Evolutionary conservation across 108 stramenopile genomes (phyloP).

Genomic region (Bacterosira constricta): DNA sequence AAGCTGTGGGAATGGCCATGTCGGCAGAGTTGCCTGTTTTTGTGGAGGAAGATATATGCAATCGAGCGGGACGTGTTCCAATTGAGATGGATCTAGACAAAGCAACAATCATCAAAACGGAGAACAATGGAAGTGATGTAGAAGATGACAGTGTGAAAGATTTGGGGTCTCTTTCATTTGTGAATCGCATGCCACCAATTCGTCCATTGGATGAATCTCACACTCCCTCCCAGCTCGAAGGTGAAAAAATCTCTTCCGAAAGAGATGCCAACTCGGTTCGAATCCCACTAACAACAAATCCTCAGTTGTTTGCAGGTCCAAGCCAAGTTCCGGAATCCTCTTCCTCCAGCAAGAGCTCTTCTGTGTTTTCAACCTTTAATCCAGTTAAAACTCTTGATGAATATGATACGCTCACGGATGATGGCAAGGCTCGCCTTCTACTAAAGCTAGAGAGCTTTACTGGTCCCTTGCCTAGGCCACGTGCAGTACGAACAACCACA

Average conservation of each 20-base stretch:
- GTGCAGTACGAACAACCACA: slow-evolving; percentile 56
- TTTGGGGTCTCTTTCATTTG: slow-evolving; percentile 15
- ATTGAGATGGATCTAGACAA: slow-evolving; percentile 34
- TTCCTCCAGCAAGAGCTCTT: slow-evolving; percentile 1
- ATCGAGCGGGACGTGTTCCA: slow-evolving; percentile 26
- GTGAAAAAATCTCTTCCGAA: slow-evolving; percentile 46
- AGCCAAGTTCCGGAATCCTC: slow-evolving; percentile 19
- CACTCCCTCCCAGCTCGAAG: slow-evolving; percentile 59
- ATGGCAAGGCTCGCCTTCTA: slow-evolving; percentile 76
- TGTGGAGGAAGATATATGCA: slow-evolving; percentile 65
- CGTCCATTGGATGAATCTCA: slow-evolving; percentile 47
- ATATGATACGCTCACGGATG: slow-evolving; percentile 62
- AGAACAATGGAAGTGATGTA: slow-evolving; percentile 2
- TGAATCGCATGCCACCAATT: slow-evolving; percentile 31
- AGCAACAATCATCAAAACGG: not conserved
- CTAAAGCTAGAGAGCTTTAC: slow-evolving; percentile 72
- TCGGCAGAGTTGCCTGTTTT: slow-evolving; percentile 57
- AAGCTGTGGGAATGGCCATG: slow-evolving; percentile 86
- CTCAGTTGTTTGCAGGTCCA: slow-evolving; percentile 47
- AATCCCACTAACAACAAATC: slow-evolving; percentile 64
- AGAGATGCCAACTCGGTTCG: slow-evolving; percentile 53
- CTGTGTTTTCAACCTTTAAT: slow-evolving; percentile 69
- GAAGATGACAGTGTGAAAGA: too few species aligned
- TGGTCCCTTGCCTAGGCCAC: slow-evolving; percentile 69
- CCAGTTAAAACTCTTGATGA: slow-evolving; percentile 73